A percentile compares a stretch with the other conserved stretches of the same genome.
Evolutionary conservation across 495 filamentous ascomycete genomes (phyloP).

Genomic region (Amniculicola lignicola): DNA sequence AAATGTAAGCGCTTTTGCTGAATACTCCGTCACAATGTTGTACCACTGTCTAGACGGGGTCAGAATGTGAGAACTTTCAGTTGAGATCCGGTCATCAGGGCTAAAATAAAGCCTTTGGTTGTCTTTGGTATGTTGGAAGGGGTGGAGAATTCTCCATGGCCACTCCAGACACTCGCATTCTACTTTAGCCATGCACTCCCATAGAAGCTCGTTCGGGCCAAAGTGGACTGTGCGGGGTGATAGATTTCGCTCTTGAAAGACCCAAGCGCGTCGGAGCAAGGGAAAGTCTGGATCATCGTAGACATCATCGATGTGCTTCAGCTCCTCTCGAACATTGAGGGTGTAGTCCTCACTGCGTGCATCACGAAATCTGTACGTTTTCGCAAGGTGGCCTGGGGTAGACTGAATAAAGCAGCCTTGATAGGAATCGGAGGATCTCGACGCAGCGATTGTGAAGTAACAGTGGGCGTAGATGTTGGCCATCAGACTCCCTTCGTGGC

Average conservation of each 20-base stretch:
- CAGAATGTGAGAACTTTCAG: no score
- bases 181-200: slow-evolving; percentile 22
- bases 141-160: no score
- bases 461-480: slow-evolving; percentile 3
- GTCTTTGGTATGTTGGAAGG: no score
- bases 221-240: slow-evolving; percentile 33
- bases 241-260: slow-evolving; percentile 33
- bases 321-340: not conserved
- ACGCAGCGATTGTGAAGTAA: slow-evolving; percentile 22
- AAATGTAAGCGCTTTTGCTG: slow-evolving; percentile 33
- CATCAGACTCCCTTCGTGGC: slow-evolving; percentile 22
- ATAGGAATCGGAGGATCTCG: slow-evolving; percentile 1
- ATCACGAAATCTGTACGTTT: not conserved
- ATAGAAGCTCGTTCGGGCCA: slow-evolving; percentile 22
- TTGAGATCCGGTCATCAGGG: no score
- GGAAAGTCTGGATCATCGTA: no score
- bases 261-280: slow-evolving; percentile 28
- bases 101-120: no score
- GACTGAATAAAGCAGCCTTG: not conserved
- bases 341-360: not conserved
- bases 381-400: not conserved
- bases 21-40: slow-evolving; percentile 35
- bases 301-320: not conserved
- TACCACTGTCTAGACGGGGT: slow-evolving; percentile 27
- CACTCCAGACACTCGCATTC: slow-evolving; percentile 4